Base-by-base conservation (phyloP, 2,329 filamentous ascomycete genomes). In the Arthroderma uncinatum region DNA sequence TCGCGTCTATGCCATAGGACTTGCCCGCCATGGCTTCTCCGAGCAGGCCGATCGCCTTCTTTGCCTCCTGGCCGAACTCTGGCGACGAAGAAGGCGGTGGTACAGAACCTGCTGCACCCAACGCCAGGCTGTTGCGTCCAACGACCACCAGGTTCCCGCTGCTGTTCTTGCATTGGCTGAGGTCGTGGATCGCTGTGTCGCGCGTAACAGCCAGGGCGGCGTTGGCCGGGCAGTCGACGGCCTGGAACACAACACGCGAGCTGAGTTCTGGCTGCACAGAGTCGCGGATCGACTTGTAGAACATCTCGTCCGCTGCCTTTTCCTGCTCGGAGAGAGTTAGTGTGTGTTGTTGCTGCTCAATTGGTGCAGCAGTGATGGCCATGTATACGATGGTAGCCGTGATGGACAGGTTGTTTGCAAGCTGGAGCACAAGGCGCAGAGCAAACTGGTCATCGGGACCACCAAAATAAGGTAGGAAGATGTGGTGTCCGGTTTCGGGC, bases 381-480 rank as follows among this genome's bases (percentile, higher is more conserved):
- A 88, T 77, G 60, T 84, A 83, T 0, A 86, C 76, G 33, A 96
- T 79, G 0, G 87, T 92, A 0, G 84, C 88, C 0, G 88, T 91
- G 25, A 95, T 82, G 44, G 87, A 82, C 2, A 82, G 79, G 65
- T 90, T 93, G 68, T 85, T 83, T 0, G 85, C 88, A 0, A 98
- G 79, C 66, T 96, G 92, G 2, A 97, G 77, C 2, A 92, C 86
- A 23, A 97, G 81, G 1, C 84, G 79, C 0, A 97, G 78, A 0
- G 90, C 91, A 3, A 85, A 82, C 6, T 83, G 81, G 66, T 96
- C 92, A 66, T 98, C 93, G 1, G 78, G 74, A 7, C 88, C 88
- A 16, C 92, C 91, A 59, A 95, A 84, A 72, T 89, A 97, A 0
- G 91, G 86, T 56, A 95, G 77, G 68, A 95, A 91, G 62, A 97